These are phyloP conservation scores for Candida gorgasii DNA, from an alignment of 805 yeast genomes.

Conservation along the genomic window DNA sequence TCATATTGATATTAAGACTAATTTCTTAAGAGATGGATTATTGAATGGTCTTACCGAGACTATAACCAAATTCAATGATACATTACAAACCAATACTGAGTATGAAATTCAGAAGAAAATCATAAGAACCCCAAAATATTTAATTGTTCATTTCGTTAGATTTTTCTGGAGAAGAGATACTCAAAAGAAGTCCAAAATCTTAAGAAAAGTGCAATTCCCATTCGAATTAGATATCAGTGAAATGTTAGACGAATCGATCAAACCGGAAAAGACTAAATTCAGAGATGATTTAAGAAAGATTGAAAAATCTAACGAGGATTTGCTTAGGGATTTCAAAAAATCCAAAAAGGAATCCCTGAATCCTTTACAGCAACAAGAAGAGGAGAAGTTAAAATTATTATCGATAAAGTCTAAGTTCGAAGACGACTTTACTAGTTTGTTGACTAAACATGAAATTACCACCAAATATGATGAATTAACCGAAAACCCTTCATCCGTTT, in stretches of 20 bases:
- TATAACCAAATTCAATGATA: constrained; percentile 74
- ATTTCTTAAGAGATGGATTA: constrained; percentile 85
- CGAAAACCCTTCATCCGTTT: constrained; percentile 85
- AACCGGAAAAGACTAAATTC: constrained; percentile 60
- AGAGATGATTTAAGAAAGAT: constrained; percentile 78
- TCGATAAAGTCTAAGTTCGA: constrained; percentile 53
- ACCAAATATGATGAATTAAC: constrained; percentile 42
- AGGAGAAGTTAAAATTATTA: constrained; percentile 50
- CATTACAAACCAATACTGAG: constrained; percentile 66
- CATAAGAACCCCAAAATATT: constrained; percentile 78
- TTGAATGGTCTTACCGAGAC: constrained; percentile 71
- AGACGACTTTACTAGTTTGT: constrained; percentile 43
- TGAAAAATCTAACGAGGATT: constrained; percentile 72
- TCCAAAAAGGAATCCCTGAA: constrained; percentile 39
- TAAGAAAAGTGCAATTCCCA: constrained; percentile 94
- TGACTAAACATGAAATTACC: constrained; percentile 34
- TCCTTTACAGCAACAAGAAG: constrained; percentile 57
- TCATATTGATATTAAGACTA: constrained; percentile 83
- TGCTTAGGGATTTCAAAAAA: constrained; percentile 71
- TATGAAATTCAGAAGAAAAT: constrained; percentile 64
- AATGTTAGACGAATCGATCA: constrained; percentile 76
- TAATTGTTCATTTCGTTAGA: constrained; percentile 90
- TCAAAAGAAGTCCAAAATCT: constrained; percentile 84
- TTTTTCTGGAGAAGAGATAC: constrained; percentile 96
- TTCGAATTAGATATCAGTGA: constrained; percentile 88